These are phyloP conservation scores for Botryosphaeria dothidea DNA, from an alignment of 2,329 filamentous ascomycete genomes.

Conservation along the genomic window DNA sequence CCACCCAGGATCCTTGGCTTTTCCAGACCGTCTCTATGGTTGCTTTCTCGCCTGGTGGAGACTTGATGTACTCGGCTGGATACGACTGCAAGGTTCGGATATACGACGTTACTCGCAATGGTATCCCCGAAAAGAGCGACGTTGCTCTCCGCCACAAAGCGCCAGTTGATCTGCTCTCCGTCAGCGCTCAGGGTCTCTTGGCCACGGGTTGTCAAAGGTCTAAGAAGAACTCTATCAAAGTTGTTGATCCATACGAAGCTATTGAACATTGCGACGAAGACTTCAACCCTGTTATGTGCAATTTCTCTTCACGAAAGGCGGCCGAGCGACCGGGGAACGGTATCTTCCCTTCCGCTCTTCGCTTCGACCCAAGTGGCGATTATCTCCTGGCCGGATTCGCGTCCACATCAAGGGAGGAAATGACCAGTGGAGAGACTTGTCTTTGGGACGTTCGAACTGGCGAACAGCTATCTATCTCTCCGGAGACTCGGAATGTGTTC, in stretches of 20 bases:
- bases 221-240: conserved; percentile 36
- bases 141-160: conserved; percentile 40
- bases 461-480: conserved; percentile 43
- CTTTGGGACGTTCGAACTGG: conserved; percentile 54
- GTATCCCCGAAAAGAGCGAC: conserved; percentile 13
- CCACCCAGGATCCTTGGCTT: conserved; percentile 52
- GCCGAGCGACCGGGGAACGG: conserved; percentile 29
- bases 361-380: conserved; percentile 36
- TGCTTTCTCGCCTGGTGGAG: conserved; percentile 50
- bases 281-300: conserved; percentile 25
- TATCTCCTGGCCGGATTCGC: conserved; percentile 59
- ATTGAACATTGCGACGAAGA: conserved; percentile 2
- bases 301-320: conserved; percentile 34
- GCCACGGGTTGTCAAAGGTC: conserved; percentile 50
- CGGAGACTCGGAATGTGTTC: conserved; percentile 57
- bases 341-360: conserved; percentile 33
- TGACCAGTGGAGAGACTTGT: conserved; percentile 52
- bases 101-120: conserved; percentile 38
- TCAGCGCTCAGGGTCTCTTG: conserved; percentile 41
- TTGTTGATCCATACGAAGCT: conserved; percentile 24
- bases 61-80: conserved; percentile 54
- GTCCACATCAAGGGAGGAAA: conserved; percentile 35
- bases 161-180: conserved; percentile 53
- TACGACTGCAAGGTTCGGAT: conserved; percentile 53
- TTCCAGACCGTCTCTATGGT: conserved; percentile 60